A percentile compares a stretch with the other conserved stretches of the same genome.
Conservation (phyloP, 305 asterid species). For the Fraxinus ornus region DNA sequence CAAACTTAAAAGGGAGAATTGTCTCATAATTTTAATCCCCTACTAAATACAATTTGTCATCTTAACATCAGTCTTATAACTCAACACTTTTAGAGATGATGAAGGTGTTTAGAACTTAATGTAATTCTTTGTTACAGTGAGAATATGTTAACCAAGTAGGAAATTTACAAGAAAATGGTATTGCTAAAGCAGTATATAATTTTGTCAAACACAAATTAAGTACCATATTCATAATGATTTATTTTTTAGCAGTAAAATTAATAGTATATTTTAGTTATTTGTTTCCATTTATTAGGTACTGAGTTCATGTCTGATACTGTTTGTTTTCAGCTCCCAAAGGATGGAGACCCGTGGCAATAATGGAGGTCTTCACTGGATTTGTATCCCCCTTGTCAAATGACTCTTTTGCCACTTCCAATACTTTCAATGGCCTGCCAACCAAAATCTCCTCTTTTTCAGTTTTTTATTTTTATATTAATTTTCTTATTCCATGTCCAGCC, state of each 20-base stretch:
- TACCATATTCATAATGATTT: constrained; percentile 1
- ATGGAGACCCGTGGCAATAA: constrained; percentile 68
- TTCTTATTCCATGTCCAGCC: constrained; percentile 27
- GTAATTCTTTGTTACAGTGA: background rate
- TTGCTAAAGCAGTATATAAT: constrained; percentile 2
- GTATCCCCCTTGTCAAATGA: constrained; percentile 43
- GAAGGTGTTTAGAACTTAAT: constrained; percentile 14
- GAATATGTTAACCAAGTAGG: background rate
- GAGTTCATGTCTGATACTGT: constrained; percentile 41
- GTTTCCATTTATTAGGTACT: constrained; percentile 38
- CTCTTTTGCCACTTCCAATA: constrained; percentile 36
- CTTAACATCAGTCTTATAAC: constrained; percentile 19
- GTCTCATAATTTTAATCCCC: constrained; percentile 31
- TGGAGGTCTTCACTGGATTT: constrained; percentile 50
- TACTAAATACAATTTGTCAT: constrained; percentile 39
- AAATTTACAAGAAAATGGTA: background rate
- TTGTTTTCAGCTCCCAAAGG: constrained; percentile 46
- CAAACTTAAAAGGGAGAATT: constrained; percentile 33
- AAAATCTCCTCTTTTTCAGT: constrained; percentile 40
- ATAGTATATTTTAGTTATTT: constrained; percentile 20
- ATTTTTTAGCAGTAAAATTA: constrained; percentile 16
- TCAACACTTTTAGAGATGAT: background rate
- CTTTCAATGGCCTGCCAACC: constrained; percentile 48
- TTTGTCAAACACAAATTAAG: constrained; percentile 11
- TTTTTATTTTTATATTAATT: constrained; percentile 43